These are phyloP conservation scores for Paramecium sonneborni DNA, from an alignment of 73 alveolate genomes.

Conservation along the genomic window DNA sequence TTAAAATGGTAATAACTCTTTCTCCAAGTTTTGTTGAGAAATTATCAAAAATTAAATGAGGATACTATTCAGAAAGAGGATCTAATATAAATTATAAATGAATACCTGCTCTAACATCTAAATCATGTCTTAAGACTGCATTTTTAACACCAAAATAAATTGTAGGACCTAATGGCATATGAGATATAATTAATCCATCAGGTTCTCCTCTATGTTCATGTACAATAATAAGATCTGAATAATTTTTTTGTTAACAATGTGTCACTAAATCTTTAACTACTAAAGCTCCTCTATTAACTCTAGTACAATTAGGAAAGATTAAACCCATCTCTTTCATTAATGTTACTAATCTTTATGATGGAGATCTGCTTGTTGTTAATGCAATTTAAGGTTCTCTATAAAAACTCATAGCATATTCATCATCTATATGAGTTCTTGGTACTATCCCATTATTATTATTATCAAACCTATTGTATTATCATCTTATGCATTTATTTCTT, in stretches of 20 bases:
- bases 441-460: not conserved
- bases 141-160: conserved; percentile 97
- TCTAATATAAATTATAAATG: conserved; percentile 76
- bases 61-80: conserved; percentile 94
- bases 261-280: conserved; percentile 94
- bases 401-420: conserved; percentile 95
- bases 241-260: conserved; percentile 80
- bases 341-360: conserved; percentile 93
- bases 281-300: conserved; percentile 97
- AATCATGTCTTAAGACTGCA: conserved; percentile 98
- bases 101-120: conserved; percentile 63
- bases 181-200: conserved; percentile 99
- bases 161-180: conserved; percentile 99
- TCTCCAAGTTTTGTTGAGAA: conserved; percentile 95
- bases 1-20: conserved; percentile 93
- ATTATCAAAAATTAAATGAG: conserved; percentile 97
- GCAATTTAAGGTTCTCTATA: conserved; percentile 92
- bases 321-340: conserved; percentile 96
- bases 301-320: conserved; percentile 91
- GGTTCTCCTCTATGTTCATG: conserved; percentile 99
- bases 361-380: conserved; percentile 95
- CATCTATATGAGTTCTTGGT: conserved; percentile 95
- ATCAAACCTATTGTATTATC: conserved; percentile 65
- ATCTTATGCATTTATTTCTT: conserved; percentile 71
- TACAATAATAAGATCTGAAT: conserved; percentile 92